These are phyloP conservation scores for Agapanthus africanus DNA, from an alignment of 106 monocot species.

Conservation along the genomic window DNA sequence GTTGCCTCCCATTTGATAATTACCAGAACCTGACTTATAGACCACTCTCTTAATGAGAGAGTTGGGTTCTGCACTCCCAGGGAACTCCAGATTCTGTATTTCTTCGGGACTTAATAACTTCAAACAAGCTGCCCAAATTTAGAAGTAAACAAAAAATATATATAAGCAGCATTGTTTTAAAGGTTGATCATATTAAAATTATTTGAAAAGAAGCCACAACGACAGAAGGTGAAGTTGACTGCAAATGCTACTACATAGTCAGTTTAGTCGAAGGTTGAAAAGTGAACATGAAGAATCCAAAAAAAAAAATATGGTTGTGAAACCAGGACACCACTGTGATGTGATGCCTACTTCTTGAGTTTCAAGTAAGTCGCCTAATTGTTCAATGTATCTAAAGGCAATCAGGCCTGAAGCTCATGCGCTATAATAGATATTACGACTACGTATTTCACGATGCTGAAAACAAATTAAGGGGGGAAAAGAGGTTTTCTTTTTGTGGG, in stretches of 20 bases:
- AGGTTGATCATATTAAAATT: background rate
- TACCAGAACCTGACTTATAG: conserved; percentile 47
- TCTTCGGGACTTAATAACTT: conserved; percentile 58
- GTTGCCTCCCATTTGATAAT: conserved; percentile 17
- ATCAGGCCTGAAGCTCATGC: background rate
- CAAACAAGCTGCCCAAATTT: conserved; percentile 55
- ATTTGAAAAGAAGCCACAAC: background rate
- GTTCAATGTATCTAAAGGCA: background rate
- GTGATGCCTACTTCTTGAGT: background rate
- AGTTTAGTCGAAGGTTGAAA: background rate
- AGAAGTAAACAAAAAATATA: conserved; percentile 1
- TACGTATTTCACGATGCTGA: background rate
- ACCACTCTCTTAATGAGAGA: conserved; percentile 45
- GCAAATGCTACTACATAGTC: background rate
- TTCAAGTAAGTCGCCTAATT: background rate
- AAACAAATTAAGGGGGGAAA: background rate
- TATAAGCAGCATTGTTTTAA: background rate
- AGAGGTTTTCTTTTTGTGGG: no score
- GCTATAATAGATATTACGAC: no score
- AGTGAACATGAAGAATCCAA: background rate
- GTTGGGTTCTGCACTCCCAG: conserved; percentile 18
- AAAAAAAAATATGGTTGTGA: background rate
- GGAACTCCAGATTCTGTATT: conserved; percentile 56
- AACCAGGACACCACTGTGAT: background rate
- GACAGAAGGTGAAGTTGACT: background rate